Conservation (phyloP, 257 asterid species). For the Agastache rugosa region DNA sequence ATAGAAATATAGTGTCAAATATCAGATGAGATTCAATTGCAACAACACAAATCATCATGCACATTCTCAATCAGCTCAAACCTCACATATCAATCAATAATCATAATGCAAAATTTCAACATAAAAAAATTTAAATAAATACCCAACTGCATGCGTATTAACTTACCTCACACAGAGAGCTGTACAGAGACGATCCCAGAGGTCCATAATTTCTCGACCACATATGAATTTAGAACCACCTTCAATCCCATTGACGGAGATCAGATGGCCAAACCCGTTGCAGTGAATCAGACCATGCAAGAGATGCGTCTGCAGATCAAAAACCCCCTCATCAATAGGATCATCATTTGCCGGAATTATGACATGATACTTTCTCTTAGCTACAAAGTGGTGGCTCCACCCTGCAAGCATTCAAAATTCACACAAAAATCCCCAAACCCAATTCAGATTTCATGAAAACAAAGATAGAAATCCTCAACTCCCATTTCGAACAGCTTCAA, state of each 20-base stretch:
- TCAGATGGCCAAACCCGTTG: constrained; percentile 86
- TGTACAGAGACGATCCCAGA: constrained; percentile 88
- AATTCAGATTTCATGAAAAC: constrained; percentile 12
- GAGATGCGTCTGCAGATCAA: constrained; percentile 69
- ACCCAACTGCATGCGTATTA: not conserved
- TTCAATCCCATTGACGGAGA: constrained; percentile 79
- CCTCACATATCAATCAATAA: constrained; percentile 28
- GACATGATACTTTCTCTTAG: constrained; percentile 85
- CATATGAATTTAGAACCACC: constrained; percentile 71
- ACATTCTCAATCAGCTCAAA: not conserved
- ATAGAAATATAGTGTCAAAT: not conserved
- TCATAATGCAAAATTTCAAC: not conserved
- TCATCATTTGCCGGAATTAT: constrained; percentile 73
- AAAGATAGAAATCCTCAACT: too few species aligned
- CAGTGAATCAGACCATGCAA: constrained; percentile 89
- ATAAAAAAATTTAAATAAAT: too few species aligned
- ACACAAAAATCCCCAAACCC: constrained; percentile 10
- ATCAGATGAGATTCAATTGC: not conserved
- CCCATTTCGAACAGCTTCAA: too few species aligned
- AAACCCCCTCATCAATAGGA: constrained; percentile 56
- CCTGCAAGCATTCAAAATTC: constrained; percentile 49
- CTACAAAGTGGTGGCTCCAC: constrained; percentile 88
- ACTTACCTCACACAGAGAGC: constrained; percentile 63
- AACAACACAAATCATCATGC: not conserved
- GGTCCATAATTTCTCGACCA: constrained; percentile 83